A percentile compares a stretch with the other conserved stretches of the same genome.
phyloP scores from a whole-genome alignment of 2,329 filamentous ascomycete genomes.

The Gliomastix tumulicola region DNA sequence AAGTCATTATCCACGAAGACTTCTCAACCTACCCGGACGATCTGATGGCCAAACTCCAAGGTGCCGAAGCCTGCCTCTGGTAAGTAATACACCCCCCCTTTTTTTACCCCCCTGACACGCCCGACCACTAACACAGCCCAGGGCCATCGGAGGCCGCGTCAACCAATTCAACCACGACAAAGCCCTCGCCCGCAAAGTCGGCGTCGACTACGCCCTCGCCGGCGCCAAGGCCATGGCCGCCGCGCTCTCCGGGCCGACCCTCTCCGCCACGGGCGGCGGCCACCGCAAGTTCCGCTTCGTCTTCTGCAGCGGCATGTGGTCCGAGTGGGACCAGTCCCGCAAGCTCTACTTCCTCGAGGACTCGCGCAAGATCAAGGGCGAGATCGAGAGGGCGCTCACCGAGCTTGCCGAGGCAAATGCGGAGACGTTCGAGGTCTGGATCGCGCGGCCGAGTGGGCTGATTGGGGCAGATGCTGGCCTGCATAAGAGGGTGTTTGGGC shows the following conservation, averaged over 20 bases:
- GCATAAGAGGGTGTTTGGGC: conserved; percentile 16
- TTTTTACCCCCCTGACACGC: neutral
- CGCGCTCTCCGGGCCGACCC: too few species aligned
- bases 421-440: conserved; percentile 24
- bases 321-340: conserved; percentile 24
- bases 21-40: conserved; percentile 42
- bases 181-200: conserved; percentile 37
- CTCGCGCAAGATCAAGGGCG: conserved; percentile 26
- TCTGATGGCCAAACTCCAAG: conserved; percentile 27
- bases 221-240: conserved; percentile 49
- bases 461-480: conserved; percentile 13
- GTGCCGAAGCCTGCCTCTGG: conserved; percentile 59
- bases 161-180: conserved; percentile 41
- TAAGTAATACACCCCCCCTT: conserved; percentile 24
- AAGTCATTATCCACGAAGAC: conserved; percentile 42
- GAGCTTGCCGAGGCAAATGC: conserved; percentile 26
- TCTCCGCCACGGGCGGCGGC: conserved; percentile 16
- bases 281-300: conserved; percentile 31
- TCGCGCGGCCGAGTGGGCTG: conserved; percentile 26
- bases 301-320: conserved; percentile 29
- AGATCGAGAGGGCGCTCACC: conserved; percentile 27
- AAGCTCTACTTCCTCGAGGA: conserved; percentile 29
- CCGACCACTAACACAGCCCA: conserved; percentile 8
- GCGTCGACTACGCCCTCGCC: conserved; percentile 51
- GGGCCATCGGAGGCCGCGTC: conserved; percentile 34